Evolutionary conservation across 2,329 filamentous ascomycete genomes (phyloP).

Genomic region (Claviceps maximensis): DNA sequence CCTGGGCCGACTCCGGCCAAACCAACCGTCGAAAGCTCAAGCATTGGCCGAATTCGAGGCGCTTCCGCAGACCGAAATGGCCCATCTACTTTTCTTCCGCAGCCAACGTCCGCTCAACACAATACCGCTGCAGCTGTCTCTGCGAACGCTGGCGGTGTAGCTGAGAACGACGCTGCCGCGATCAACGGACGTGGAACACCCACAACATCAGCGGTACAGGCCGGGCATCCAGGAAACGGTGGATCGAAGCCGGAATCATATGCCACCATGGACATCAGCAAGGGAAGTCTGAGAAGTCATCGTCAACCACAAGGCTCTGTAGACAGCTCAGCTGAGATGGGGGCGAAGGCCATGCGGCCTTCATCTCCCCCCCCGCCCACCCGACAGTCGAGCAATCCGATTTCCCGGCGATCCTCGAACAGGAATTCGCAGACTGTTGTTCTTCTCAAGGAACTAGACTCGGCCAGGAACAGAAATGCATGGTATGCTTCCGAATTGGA

Average conservation of each 20-base stretch:
- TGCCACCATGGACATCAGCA: slow-evolving; percentile 18
- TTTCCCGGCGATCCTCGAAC: slow-evolving; percentile 46
- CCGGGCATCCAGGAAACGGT: slow-evolving; percentile 30
- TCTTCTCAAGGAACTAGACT: slow-evolving; percentile 75
- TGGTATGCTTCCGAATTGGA: slow-evolving; percentile 97
- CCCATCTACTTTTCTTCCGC: slow-evolving; percentile 24
- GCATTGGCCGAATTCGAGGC: slow-evolving; percentile 32
- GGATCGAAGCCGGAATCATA: slow-evolving; percentile 23
- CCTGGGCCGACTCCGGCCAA: slow-evolving; percentile 39
- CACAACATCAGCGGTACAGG: slow-evolving; percentile 34
- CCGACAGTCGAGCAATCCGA: slow-evolving; percentile 42
- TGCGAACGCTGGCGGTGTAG: slow-evolving; percentile 13
- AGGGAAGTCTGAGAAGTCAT: slow-evolving; percentile 19
- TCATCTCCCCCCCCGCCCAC: slow-evolving; percentile 46
- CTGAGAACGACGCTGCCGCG: slow-evolving; percentile 37
- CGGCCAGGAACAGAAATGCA: slow-evolving; percentile 72
- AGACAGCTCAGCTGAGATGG: slow-evolving; percentile 52
- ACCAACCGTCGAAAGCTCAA: slow-evolving; percentile 28
- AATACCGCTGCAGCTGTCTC: slow-evolving; percentile 15
- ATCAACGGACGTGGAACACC: slow-evolving; percentile 53
- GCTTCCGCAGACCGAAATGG: slow-evolving; percentile 34
- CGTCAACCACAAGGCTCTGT: slow-evolving; percentile 48
- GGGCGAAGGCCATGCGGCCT: slow-evolving; percentile 33
- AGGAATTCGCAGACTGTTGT: slow-evolving; percentile 56
- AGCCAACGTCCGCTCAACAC: slow-evolving; percentile 5